A percentile compares a stretch with the other conserved stretches of the same genome.
Evolutionary conservation across 768 basidiomycete genomes (phyloP).

Genomic region (Tulasnella calospora): DNA sequence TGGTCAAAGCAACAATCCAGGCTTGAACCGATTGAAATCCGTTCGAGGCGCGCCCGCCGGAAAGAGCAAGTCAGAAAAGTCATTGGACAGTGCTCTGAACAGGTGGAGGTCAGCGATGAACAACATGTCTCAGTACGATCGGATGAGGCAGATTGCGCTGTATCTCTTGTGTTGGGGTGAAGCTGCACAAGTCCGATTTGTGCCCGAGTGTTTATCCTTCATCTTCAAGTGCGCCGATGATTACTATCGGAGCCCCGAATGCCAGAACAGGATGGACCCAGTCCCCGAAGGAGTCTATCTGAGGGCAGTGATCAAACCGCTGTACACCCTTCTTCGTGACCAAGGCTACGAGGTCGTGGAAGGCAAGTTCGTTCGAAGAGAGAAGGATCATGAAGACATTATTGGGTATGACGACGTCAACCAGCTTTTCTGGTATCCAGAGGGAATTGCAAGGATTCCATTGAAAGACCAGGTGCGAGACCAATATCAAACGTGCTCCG

Average conservation of each 20-base stretch:
- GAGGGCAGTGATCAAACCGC: conserved; percentile 80
- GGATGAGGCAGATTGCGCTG: conserved; percentile 91
- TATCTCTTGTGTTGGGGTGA: conserved; percentile 98
- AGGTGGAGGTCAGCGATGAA: conserved; percentile 98
- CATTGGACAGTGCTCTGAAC: conserved; percentile 81
- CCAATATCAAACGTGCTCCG: not conserved
- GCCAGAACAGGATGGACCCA: conserved; percentile 85
- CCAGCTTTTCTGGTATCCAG: conserved; percentile 99
- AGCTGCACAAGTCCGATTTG: conserved; percentile 93
- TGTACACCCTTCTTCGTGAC: conserved; percentile 94
- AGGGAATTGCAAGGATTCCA: conserved; percentile 89
- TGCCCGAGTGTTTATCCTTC: conserved; percentile 95
- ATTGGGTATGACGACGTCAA: conserved; percentile 99
- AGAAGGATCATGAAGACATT: conserved; percentile 87
- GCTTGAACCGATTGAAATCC: conserved; percentile 73
- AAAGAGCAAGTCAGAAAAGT: conserved; percentile 59
- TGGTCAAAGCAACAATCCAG: conserved; percentile 86
- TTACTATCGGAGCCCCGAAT: conserved; percentile 98
- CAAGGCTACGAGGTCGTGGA: conserved; percentile 96
- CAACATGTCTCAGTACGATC: conserved; percentile 97
- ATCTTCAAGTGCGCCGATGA: conserved; percentile 99
- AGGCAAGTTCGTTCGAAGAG: conserved; percentile 88
- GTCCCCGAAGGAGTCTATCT: conserved; percentile 94
- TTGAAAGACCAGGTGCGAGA: conserved; percentile 73
- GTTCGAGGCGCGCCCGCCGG: conserved; percentile 52